Evolutionary conservation across 202 grass and related monocot species (phyloP), one percentile per base, ranked within the genome.

Genomic region (Carex sylvatica): DNA sequence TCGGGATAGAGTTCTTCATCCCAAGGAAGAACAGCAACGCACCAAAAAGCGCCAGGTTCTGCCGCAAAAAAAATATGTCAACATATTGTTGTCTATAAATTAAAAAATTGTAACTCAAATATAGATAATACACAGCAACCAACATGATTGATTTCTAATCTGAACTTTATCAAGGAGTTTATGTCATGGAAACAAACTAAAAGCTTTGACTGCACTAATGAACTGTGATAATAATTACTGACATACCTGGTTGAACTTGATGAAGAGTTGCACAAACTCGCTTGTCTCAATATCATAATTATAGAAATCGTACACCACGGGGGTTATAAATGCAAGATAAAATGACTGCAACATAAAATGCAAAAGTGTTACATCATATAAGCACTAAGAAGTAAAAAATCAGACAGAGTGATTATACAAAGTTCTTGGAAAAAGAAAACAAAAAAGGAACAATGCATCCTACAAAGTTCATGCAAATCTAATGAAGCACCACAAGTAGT

Each of bases 1-100:
- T 98, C 3, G 92, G 89, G 49, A 98, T 89, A 16, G 89, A 90
- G 67, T 98, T 98, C 89, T 93, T 98, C 96, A 98, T 98, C 46
- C 92, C 92, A 42, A 98, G 66, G 84, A 98, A 98, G 86, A 98
- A 98, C 31, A 98, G 89, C 30, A 98, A 85, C 0, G 96, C 92
- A 11, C 96, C 92, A 12, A 95, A 85, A 8, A 93, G 84, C 2
- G 96, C 96, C 73, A 98, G 31, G 65, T 98, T 94, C 96, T 98
- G 35, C 72, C 58, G 26, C 16, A 36, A 59, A 52, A 51, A 24
- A 31, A 74, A 35, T 13, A 49, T 66, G 40, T 24, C 38, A 53
- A 79, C 26, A 80, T 82, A 56, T 82, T 13, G 46, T 51, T 18
- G 62, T 54, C 3, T 20, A 52, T n/a, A 28, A 52, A 55, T 82